These are phyloP conservation scores for Russula sp. DNA, from an alignment of 768 basidiomycete genomes.

Conservation along the genomic window DNA sequence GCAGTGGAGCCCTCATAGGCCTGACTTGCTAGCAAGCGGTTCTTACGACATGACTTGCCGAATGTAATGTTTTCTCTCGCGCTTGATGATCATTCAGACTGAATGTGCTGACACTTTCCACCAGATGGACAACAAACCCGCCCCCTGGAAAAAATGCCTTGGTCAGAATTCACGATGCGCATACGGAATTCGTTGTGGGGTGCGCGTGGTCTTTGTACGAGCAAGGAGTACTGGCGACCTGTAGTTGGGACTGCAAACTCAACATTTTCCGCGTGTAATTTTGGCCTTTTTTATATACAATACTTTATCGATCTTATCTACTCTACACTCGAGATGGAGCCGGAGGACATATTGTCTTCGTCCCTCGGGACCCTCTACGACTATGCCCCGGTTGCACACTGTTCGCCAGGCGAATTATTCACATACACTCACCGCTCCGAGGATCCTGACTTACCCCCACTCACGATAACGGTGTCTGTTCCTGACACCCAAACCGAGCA, in stretches of 20 bases:
- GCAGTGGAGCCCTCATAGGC: constrained; percentile 79
- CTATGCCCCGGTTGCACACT: constrained; percentile 51
- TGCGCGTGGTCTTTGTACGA: constrained; percentile 91
- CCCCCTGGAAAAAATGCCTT: constrained; percentile 43
- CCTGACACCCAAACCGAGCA: constrained; percentile 63
- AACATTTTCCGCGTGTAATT: constrained; percentile 58
- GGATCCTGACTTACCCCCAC: not conserved
- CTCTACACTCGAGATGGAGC: constrained; percentile 25
- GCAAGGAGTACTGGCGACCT: constrained; percentile 78
- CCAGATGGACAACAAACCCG: constrained; percentile 66
- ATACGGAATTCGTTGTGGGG: constrained; percentile 93
- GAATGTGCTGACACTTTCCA: not conserved
- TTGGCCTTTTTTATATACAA: too few species aligned
- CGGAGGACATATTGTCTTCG: constrained; percentile 62
- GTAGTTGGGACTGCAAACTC: constrained; percentile 86
- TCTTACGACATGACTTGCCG: constrained; percentile 96
- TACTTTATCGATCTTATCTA: not conserved
- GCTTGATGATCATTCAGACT: not conserved
- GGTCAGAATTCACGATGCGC: constrained; percentile 70
- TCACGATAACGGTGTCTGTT: constrained; percentile 40
- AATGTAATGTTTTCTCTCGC: constrained; percentile 48
- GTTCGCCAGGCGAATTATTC: constrained; percentile 47
- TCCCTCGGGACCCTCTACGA: constrained; percentile 59
- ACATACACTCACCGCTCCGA: constrained; percentile 32
- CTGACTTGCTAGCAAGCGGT: constrained; percentile 61